These are phyloP conservation scores for Chlorella ohadii DNA, from an alignment of 139 green algal genomes.

Conservation along the genomic window DNA sequence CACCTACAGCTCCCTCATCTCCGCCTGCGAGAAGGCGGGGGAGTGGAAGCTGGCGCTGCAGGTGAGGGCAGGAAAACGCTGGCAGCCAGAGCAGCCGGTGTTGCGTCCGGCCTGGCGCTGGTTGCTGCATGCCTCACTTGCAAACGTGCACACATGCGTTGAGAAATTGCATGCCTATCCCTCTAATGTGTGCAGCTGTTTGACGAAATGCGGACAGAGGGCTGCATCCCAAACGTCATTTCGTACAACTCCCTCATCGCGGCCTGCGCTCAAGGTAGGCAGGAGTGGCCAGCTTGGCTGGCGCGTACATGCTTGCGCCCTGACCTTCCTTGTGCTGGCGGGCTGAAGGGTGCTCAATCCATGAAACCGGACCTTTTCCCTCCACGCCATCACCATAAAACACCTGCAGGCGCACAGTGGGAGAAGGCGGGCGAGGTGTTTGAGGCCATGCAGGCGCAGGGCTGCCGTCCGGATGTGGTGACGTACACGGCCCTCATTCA, in stretches of 20 bases:
- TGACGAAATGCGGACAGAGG: constrained; percentile 44
- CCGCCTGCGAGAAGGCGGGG: constrained; percentile 65
- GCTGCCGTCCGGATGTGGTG: constrained; percentile 82
- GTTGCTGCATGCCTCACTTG: too few species aligned
- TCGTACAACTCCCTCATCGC: constrained; percentile 53
- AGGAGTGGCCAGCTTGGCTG: not conserved
- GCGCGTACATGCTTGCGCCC: too few species aligned
- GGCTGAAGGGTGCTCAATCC: too few species aligned
- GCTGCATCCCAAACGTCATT: constrained; percentile 51
- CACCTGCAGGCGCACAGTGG: constrained; percentile 66
- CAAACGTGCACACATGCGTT: too few species aligned
- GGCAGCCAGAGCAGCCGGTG: too few species aligned
- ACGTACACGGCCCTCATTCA: constrained; percentile 81
- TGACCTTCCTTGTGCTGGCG: too few species aligned
- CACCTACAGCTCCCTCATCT: constrained; percentile 88
- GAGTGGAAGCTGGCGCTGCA: constrained; percentile 49
- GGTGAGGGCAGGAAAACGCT: not conserved
- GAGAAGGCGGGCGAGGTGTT: constrained; percentile 83
- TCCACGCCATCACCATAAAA: too few species aligned
- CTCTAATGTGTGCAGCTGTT: constrained; percentile 51
- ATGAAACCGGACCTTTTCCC: too few species aligned
- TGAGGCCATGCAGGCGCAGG: constrained; percentile 78
- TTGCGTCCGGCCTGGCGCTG: too few species aligned
- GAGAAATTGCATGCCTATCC: too few species aligned
- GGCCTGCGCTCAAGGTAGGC: constrained; percentile 37